Percentiles rank a stretch among this genome's conserved stretches.
These are phyloP conservation scores for Nymphaea thermarum DNA, from an alignment of 164 flowering plant species.

Conservation along the genomic window DNA sequence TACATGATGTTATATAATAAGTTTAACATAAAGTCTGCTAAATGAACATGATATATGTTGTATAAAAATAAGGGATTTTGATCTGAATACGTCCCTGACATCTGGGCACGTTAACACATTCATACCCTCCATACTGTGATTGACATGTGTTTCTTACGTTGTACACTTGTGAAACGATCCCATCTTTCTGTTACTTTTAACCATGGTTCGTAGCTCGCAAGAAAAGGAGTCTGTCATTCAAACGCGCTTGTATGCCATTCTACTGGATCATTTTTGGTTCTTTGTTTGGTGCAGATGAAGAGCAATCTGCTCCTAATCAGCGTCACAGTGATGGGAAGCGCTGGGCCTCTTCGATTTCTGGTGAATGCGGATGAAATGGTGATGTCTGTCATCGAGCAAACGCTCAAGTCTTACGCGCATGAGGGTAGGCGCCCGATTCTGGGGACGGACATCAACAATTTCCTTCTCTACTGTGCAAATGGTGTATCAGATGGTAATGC, in stretches of 20 bases:
- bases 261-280: not conserved
- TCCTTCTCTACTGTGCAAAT: conserved; percentile 35
- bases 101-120: not conserved
- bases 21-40: too few species aligned
- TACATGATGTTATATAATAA: too few species aligned
- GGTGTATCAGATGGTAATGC: conserved; percentile 24
- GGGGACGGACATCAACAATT: conserved; percentile 39
- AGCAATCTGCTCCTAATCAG: conserved; percentile 36
- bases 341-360: conserved; percentile 52
- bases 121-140: not conserved
- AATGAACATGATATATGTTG: too few species aligned
- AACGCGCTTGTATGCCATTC: not conserved
- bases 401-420: conserved; percentile 51
- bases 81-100: too few species aligned
- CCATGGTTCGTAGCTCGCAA: too few species aligned
- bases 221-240: too few species aligned
- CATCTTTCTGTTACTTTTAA: too few species aligned
- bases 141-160: not conserved
- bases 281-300: conserved; percentile 3
- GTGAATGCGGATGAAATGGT: conserved; percentile 41
- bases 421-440: conserved; percentile 61
- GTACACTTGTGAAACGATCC: too few species aligned
- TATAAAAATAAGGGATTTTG: too few species aligned
- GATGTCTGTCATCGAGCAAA: conserved; percentile 38
- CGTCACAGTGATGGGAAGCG: conserved; percentile 48